These are phyloP conservation scores for Setomelanomma holmii DNA, from an alignment of 2,329 filamentous ascomycete genomes.

Conservation along the genomic window DNA sequence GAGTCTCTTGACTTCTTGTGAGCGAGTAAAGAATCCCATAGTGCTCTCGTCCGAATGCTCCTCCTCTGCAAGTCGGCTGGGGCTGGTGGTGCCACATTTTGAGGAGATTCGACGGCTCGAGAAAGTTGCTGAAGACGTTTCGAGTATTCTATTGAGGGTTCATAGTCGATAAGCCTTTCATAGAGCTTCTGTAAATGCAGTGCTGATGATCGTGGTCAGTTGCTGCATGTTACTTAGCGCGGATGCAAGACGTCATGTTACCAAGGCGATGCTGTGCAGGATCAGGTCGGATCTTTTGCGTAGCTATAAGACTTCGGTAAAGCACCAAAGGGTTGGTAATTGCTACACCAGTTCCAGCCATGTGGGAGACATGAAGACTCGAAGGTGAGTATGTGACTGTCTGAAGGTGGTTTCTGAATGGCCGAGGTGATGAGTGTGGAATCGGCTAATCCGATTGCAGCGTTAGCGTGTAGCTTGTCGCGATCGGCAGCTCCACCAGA, in stretches of 20 bases:
- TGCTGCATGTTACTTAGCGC: constrained; percentile 20
- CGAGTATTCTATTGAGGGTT: constrained; percentile 73
- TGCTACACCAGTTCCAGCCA: constrained; percentile 49
- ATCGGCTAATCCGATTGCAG: constrained; percentile 33
- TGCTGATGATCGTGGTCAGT: constrained; percentile 54
- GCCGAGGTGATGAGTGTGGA: constrained; percentile 28
- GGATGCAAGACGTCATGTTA: constrained; percentile 46
- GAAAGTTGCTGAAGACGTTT: constrained; percentile 69
- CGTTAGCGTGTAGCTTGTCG: constrained; percentile 19
- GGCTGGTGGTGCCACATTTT: constrained; percentile 45
- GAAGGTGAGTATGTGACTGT: constrained; percentile 6
- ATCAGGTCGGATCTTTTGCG: constrained; percentile 72
- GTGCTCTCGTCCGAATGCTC: constrained; percentile 47
- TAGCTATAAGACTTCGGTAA: constrained; percentile 74
- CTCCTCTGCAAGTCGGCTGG: constrained; percentile 17
- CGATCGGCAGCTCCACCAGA: constrained; percentile 5
- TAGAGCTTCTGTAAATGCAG: constrained; percentile 81
- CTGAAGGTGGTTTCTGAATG: constrained; percentile 13
- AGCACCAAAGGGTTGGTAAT: constrained; percentile 76
- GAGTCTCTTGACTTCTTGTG: constrained; percentile 60
- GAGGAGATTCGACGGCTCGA: constrained; percentile 45
- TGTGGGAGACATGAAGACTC: constrained; percentile 35
- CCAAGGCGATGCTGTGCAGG: constrained; percentile 72
- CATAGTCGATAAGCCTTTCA: constrained; percentile 77
- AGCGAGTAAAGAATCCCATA: constrained; percentile 64